phyloP scores from a whole-genome alignment of 2,329 filamentous ascomycete genomes.

The Pseudonectria foliicola region DNA sequence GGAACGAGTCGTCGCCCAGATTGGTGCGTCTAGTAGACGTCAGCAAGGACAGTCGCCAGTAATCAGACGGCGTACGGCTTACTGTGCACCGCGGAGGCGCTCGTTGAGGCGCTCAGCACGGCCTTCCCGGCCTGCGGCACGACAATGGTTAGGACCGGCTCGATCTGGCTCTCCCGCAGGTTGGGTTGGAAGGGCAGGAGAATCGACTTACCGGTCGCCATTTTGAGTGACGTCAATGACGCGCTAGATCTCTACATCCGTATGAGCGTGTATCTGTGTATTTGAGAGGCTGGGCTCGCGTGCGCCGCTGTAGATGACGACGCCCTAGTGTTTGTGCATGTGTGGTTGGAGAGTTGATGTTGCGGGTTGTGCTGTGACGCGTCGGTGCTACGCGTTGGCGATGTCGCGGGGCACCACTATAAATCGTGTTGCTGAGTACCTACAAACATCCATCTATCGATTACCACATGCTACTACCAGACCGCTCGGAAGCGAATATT shows the following conservation, averaged over 20 bases:
- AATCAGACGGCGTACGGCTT: conserved; percentile 19
- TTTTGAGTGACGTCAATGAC: conserved; percentile 10
- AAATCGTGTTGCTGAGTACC: too few relatives aligned
- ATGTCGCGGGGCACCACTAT: too few relatives aligned
- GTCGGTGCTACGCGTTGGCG: conserved; percentile 6
- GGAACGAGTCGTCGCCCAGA: conserved; percentile 54
- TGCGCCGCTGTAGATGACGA: too few relatives aligned
- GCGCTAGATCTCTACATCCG: too few relatives aligned
- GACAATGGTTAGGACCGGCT: neutral
- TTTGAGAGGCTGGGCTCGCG: neutral
- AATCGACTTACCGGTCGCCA: conserved; percentile 29
- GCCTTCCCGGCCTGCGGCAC: conserved; percentile 32
- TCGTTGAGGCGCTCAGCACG: conserved; percentile 57
- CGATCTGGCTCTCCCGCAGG: too few relatives aligned
- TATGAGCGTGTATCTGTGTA: conserved; percentile 4
- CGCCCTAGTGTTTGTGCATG: too few relatives aligned
- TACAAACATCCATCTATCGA: too few relatives aligned
- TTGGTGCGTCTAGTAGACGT: conserved; percentile 40
- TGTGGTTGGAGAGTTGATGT: too few relatives aligned
- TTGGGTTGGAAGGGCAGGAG: too few relatives aligned
- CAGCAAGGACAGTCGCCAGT: neutral
- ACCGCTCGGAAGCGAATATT: too few relatives aligned
- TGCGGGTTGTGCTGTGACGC: conserved; percentile 1
- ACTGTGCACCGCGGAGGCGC: conserved; percentile 60
- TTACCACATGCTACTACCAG: too few relatives aligned